Evolutionary conservation across 139 green algal species (phyloP).

Genomic region (Asterochloris sp.): DNA sequence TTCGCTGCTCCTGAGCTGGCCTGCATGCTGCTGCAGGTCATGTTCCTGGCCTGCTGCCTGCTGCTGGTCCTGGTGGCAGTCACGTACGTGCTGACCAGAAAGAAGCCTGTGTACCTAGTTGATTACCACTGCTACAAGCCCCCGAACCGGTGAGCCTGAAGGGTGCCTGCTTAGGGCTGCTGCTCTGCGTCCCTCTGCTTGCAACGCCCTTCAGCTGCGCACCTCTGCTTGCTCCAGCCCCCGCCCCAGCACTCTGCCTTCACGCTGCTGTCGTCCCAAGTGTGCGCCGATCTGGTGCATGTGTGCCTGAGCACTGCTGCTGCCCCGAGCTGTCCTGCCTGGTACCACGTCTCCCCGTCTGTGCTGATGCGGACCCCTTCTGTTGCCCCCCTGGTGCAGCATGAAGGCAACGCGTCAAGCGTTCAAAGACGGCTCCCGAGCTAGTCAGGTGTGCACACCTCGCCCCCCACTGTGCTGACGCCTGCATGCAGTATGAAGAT

Average conservation of each 20-base stretch:
- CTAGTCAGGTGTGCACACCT: constrained; percentile 1
- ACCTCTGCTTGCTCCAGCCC: not conserved
- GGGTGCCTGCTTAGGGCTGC: not conserved
- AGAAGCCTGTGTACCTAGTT: constrained; percentile 88
- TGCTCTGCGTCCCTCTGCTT: not conserved
- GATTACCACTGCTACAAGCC: constrained; percentile 80
- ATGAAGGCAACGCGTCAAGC: not conserved
- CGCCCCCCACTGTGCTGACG: not conserved
- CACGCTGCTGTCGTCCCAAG: not conserved
- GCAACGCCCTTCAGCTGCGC: not conserved
- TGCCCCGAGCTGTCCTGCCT: not conserved
- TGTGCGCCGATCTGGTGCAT: not conserved
- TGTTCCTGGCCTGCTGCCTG: constrained; percentile 57
- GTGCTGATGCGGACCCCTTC: not conserved
- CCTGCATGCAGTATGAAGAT: constrained; percentile 36
- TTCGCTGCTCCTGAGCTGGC: not conserved
- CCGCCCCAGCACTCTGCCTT: not conserved
- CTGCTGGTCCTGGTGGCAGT: constrained; percentile 57
- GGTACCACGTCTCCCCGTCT: not conserved
- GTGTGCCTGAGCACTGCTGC: not conserved
- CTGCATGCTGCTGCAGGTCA: constrained; percentile 48
- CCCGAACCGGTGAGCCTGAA: constrained; percentile 47
- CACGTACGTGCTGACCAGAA: constrained; percentile 68
- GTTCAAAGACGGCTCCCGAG: not conserved
- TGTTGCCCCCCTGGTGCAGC: not conserved